Base-by-base conservation (phyloP, 371 early-diverging fungal genomes). In the Lichtheimia corymbifera region DNA sequence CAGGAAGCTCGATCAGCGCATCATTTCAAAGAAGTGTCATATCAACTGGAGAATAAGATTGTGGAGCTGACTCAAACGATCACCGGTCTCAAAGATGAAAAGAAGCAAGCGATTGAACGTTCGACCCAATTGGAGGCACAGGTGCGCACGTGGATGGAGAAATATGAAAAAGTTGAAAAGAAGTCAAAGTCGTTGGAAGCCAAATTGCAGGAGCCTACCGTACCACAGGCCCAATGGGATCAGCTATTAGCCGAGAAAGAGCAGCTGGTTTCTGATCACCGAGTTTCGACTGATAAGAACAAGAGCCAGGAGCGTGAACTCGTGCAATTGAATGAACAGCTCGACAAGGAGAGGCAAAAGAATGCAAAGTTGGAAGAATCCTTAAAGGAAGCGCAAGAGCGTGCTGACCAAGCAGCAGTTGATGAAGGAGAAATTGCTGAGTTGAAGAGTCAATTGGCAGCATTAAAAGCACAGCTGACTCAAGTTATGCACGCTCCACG, bases 31-130 rank as follows among this genome's bases (percentile, higher is more conserved):
- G 94, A 96, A 68, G 84, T 90, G 22, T 93, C 96, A 5, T 91
- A 91, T 75, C 88, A 90, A 71, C 83, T 98, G 9, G 98, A 98
- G 71, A 91, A 85, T 79, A 97, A 96, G 85, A 90, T 98, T 52
- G 88, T 97, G 61, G 94, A 92, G 71, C 80, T 98, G 64, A 95
- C 95, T 18, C 93, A 92, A 77, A 73, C 78, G 47, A 65, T 97
- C 57, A 85, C 83, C 14, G 67, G 73, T 57, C 82, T 89, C 53
- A 83, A 84, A 58, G 76, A 84, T 42, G 93, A 93, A 67, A 87
- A 86, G 68, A 83, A 82, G 28, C 66, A 65, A 4, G 60, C 90
- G 28, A 65, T 63, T 25, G 76, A 82, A 17, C 82, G 81, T 44
- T 70, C 84, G 27, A 64, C 65, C 6, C 66, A 75, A 5, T 68